These are phyloP conservation scores for Chlamydomonas sp. DNA, from an alignment of 139 green algal species.

Conservation along the genomic window DNA sequence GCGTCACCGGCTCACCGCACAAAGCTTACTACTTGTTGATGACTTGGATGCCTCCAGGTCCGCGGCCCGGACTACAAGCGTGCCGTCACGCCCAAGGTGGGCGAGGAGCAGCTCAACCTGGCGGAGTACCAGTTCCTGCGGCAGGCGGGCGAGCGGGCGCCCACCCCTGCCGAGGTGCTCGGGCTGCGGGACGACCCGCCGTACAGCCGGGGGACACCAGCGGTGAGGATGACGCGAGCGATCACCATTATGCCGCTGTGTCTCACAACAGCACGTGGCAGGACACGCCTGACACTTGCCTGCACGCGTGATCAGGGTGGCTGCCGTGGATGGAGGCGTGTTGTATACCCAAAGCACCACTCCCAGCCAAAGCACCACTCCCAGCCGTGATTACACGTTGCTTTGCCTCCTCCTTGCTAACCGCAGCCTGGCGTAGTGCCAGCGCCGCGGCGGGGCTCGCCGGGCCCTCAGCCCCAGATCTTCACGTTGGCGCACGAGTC, in stretches of 20 bases:
- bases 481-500: constrained; percentile 14
- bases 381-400: not conserved
- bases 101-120: constrained; percentile 53
- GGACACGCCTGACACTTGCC: too few relatives aligned
- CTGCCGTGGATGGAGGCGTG: too few relatives aligned
- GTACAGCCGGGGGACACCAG: not conserved
- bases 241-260: not conserved
- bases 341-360: too few relatives aligned
- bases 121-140: constrained; percentile 49
- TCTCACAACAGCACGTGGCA: not conserved
- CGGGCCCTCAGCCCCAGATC: constrained; percentile 35
- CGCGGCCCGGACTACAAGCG: constrained; percentile 39
- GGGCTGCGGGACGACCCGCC: constrained; percentile 10
- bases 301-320: too few relatives aligned
- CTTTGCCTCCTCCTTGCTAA: not conserved
- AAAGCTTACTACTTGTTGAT: too few relatives aligned
- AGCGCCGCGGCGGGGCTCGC: constrained; percentile 1
- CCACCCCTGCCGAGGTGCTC: not conserved
- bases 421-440: not conserved
- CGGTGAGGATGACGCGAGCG: not conserved
- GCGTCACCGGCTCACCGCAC: too few relatives aligned
- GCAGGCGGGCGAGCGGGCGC: not conserved
- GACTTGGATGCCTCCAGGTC: not conserved
- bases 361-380: too few relatives aligned
- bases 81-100: constrained; percentile 57